These are phyloP conservation scores for Lipomyces yamadae DNA, from an alignment of 805 yeast genomes.

Conservation along the genomic window DNA sequence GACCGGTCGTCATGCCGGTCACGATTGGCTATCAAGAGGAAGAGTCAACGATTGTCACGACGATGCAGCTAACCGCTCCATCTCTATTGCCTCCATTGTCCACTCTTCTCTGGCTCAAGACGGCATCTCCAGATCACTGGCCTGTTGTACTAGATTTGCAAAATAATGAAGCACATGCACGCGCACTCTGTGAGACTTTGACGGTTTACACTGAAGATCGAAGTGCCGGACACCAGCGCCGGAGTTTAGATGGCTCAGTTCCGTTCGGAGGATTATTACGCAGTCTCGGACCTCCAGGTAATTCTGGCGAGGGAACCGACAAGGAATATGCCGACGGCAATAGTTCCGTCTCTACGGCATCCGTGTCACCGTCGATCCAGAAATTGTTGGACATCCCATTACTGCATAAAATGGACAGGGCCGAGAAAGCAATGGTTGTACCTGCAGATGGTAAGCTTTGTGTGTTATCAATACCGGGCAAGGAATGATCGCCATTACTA, in stretches of 20 bases:
- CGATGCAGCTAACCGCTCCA: conserved; percentile 26
- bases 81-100: conserved; percentile 33
- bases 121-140: conserved; percentile 27
- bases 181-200: conserved; percentile 23
- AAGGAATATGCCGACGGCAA: background rate
- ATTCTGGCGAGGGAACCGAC: background rate
- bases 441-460: conserved; percentile 26
- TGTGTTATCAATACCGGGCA: background rate
- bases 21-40: conserved; percentile 45
- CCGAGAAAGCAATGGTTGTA: conserved; percentile 25
- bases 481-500: background rate
- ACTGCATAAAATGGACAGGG: conserved; percentile 26
- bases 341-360: background rate
- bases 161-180: conserved; percentile 23
- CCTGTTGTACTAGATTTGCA: conserved; percentile 31
- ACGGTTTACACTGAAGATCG: conserved; percentile 31
- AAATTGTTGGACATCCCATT: conserved; percentile 23
- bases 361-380: conserved; percentile 13
- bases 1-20: conserved; percentile 47
- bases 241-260: conserved; percentile 10
- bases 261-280: conserved; percentile 19
- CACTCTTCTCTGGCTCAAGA: conserved; percentile 14
- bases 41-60: conserved; percentile 32
- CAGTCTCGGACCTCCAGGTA: conserved; percentile 16
- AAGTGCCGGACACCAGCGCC: conserved; percentile 15